Percentiles rank a stretch among this genome's conserved stretches.
Evolutionary conservation across 2,329 filamentous ascomycete genomes (phyloP).

Genomic region (Sporothrix schenckii): DNA sequence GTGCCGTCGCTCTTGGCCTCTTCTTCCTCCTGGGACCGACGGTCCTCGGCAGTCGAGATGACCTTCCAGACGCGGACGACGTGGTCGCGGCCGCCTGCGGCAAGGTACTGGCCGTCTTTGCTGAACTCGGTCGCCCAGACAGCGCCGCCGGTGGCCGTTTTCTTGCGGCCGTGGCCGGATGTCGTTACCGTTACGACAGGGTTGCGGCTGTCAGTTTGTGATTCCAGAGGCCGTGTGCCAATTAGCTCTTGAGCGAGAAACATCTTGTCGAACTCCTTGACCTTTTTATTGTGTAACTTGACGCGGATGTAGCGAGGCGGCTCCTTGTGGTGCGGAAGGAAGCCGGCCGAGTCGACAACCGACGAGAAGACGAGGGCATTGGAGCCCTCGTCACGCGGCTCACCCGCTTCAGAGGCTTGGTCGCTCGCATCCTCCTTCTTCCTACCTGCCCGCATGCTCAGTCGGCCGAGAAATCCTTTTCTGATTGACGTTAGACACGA

Average conservation of each 20-base stretch:
- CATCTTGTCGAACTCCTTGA: conserved; percentile 78
- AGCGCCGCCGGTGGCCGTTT: conserved; percentile 59
- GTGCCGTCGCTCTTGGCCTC: conserved; percentile 55
- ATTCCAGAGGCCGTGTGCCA: conserved; percentile 53
- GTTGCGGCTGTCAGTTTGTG: conserved; percentile 38
- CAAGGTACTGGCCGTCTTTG: conserved; percentile 85
- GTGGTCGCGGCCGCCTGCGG: conserved; percentile 87
- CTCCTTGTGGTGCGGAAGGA: conserved; percentile 82
- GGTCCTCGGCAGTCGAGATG: conserved; percentile 78
- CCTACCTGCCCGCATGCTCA: conserved; percentile 71
- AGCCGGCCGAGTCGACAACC: conserved; percentile 70
- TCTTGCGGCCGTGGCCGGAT: conserved; percentile 46
- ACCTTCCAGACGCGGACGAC: conserved; percentile 88
- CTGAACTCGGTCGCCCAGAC: conserved; percentile 95
- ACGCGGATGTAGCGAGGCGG: conserved; percentile 91
- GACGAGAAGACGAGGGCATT: conserved; percentile 82
- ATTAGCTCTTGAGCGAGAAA: conserved; percentile 92
- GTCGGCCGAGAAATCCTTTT: conserved; percentile 87
- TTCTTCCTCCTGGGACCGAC: conserved; percentile 71
- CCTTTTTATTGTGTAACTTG: conserved; percentile 76
- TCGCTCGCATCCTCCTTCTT: conserved; percentile 68
- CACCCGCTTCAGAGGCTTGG: conserved; percentile 70
- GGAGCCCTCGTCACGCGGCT: conserved; percentile 73
- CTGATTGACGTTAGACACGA: conserved; percentile 48
- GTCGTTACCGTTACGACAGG: conserved; percentile 41